Base-by-base conservation (phyloP, 139 green algal genomes). In the Zygnema circumcarinatum region DNA sequence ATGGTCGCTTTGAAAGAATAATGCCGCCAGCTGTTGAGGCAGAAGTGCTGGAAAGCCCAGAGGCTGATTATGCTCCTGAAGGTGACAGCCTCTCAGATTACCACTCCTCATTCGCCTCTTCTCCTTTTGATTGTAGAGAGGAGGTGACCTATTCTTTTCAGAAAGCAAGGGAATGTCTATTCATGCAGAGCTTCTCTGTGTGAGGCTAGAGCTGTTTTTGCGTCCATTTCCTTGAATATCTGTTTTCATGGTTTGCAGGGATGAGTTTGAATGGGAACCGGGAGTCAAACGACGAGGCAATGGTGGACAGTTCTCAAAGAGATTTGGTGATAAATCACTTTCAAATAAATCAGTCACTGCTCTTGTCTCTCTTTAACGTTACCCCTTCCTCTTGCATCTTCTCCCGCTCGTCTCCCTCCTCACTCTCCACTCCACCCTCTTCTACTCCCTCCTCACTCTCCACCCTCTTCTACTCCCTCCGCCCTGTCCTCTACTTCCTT, bases 1-100 rank as follows among this genome's bases (percentile, higher is more conserved):
- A 87, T 52, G 81, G 81, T 31, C 31, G 31, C 32, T 87, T 81
- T 42, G 32, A 81, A 25, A 25, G 54, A 38, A 38, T 81, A 29
- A 68, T 69, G 1, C 53, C 67, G n/a, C 29, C 25, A 29, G 1
- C 41, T 31, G 42, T 79, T 38, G 42, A 81, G 25, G 62, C 39
- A 2, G 39, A 86, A 69, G 38, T 86, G 42, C 72, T 86, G 25
- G 75, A 83, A 52, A 31, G 2, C 3, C 31, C 47, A 31, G 75
- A 62, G 7, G 39, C 32, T 31, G 75, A 83, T 41, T 7, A n/a
- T 41, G 69, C 3, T 39, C 11, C 16, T 41, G 16, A 62, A 7
- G 47, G 47, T 62, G 47, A 62, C 7, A 62, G 16, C 47, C 47
- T 62, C 7, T 62, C 7, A n/a, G n/a, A n/a, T n/a, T n/a, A n/a